Evolutionary conservation across 2,329 filamentous ascomycete species (phyloP).

Genomic region (Paramyrothecium roridum): DNA sequence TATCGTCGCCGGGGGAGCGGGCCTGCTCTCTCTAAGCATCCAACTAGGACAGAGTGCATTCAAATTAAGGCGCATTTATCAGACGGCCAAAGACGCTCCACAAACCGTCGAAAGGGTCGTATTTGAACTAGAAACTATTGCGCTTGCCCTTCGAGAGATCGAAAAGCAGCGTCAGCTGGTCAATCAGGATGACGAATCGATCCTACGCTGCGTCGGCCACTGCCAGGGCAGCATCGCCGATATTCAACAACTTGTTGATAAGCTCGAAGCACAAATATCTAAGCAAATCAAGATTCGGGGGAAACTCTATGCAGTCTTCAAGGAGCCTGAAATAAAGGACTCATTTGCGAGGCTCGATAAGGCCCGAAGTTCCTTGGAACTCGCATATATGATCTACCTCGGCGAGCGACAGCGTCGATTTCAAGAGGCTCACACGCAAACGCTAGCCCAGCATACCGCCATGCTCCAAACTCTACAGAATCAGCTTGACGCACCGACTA

Average conservation of each 20-base stretch:
- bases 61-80: background rate
- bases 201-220: background rate
- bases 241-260: background rate
- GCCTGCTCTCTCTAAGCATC: background rate
- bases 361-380: background rate
- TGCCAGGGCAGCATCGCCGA: background rate
- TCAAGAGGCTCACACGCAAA: background rate
- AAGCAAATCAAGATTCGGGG: background rate
- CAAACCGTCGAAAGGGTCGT: background rate
- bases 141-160: background rate
- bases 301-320: background rate
- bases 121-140: background rate
- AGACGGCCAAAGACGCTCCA: background rate
- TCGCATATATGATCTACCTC: background rate
- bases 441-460: background rate
- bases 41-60: background rate
- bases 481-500: background rate
- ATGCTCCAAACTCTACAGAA: background rate
- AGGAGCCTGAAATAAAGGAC: background rate
- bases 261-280: background rate
- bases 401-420: background rate
- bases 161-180: background rate
- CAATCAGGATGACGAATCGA: background rate
- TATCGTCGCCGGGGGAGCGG: background rate
- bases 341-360: background rate